Percentiles rank a stretch among this genome's conserved stretches.
These are phyloP conservation scores for Fusarium pseudoanthophilum DNA, from an alignment of 2,329 filamentous ascomycete species.

Conservation along the genomic window DNA sequence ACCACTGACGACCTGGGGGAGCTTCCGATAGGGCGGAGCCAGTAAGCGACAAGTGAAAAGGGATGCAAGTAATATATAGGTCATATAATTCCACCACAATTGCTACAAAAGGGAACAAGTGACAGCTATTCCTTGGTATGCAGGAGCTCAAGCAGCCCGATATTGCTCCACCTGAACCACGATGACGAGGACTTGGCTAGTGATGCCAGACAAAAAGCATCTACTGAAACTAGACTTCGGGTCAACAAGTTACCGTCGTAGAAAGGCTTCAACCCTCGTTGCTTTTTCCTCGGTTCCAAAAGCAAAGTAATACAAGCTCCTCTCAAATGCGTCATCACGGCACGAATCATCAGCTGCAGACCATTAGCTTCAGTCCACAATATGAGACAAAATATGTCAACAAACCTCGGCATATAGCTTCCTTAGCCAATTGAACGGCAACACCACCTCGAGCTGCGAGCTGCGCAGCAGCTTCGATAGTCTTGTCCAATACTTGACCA, in stretches of 20 bases:
- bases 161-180: background rate
- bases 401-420: constrained; percentile 46
- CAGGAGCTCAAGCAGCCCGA: constrained; percentile 16
- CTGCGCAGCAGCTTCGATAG: constrained; percentile 39
- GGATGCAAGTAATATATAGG: constrained; percentile 11
- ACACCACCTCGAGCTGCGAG: constrained; percentile 1
- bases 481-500: constrained; percentile 38
- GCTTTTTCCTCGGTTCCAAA: constrained; percentile 45
- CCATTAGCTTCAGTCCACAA: background rate
- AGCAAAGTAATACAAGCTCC: constrained; percentile 50
- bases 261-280: constrained; percentile 12
- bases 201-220: background rate
- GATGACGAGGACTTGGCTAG: background rate
- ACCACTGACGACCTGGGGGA: background rate
- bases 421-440: constrained; percentile 45
- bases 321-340: constrained; percentile 49
- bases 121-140: constrained; percentile 25
- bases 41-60: constrained; percentile 18
- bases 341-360: constrained; percentile 39
- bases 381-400: background rate
- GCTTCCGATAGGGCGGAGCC: constrained; percentile 28
- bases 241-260: background rate
- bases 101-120: constrained; percentile 7
- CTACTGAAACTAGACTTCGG: background rate
- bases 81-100: constrained; percentile 1